A percentile compares a stretch with the other conserved stretches of the same genome.
Conservation (phyloP, 345 rosid genomes). For the Lumnitzera littorea region DNA sequence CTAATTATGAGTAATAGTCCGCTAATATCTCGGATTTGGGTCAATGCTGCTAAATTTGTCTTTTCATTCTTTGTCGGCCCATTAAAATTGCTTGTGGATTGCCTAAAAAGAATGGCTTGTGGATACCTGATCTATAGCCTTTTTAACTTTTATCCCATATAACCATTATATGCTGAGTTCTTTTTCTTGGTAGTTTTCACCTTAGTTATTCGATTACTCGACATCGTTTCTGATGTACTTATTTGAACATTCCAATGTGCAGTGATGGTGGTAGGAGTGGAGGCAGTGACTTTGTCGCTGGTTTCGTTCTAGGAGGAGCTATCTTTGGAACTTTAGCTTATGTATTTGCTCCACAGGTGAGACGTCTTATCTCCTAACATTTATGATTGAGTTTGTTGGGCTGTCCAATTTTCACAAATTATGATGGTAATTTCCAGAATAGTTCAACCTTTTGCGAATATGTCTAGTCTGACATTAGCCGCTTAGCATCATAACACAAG, state of each 20-base stretch:
- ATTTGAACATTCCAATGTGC: constrained; percentile 9
- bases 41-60: too few species aligned
- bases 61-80: too few species aligned
- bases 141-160: too few species aligned
- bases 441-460: not conserved
- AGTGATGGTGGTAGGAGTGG: constrained; percentile 54
- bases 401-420: not conserved
- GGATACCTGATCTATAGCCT: too few species aligned
- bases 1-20: too few species aligned
- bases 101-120: too few species aligned
- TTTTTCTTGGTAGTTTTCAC: not conserved
- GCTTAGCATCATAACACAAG: too few species aligned
- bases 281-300: constrained; percentile 67
- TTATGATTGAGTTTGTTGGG: not conserved
- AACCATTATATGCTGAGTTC: too few species aligned
- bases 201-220: not conserved
- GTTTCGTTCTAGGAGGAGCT: constrained; percentile 89
- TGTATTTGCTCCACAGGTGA: constrained; percentile 85
- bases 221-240: not conserved
- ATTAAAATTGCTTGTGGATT: too few species aligned
- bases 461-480: too few species aligned
- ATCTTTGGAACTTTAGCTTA: constrained; percentile 73
- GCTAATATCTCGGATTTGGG: too few species aligned
- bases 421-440: not conserved
- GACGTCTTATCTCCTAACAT: not conserved